Base-by-base conservation (phyloP, 164 flowering plant genomes). In the Akebia trifoliata region DNA sequence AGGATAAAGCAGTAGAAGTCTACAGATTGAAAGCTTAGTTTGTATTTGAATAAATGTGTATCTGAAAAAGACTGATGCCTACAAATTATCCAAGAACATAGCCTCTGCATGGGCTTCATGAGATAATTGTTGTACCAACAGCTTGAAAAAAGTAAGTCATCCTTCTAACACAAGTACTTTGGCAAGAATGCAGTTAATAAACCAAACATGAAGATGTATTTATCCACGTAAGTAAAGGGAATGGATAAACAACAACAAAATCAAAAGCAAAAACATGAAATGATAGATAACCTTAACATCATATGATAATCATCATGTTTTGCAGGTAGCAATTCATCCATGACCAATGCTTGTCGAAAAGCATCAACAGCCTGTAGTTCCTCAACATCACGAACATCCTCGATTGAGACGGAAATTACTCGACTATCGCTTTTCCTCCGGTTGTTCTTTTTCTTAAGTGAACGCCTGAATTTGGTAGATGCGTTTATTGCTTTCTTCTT, bases 401-500 rank as follows among this genome's bases (percentile, higher is more conserved):
- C 95, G 47, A 91, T 85, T 45, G 94, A 85, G 42, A 85, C 86
- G 30, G 95, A 85, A 67, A 83, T 77, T 22, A 73, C 86, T 38
- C 86, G 71, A 26, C 77, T 78, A 53, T 77, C 88, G 69, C 92
- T 81, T 63, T 83, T 84, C 62, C 91, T 70, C 53, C 74, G 73
- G 35, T 70, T 61, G 34, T 81, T 65, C 76, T 89, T 89, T 54
- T 84, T 87, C 83, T 76, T 87, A 15, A 90, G 81, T 65, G 93
- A 82, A 64, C 80, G 95, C 65, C 76, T 85, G 44, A 90, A 85
- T 59, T 82, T 87, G 31, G 87, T 73, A 11, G 95, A 85, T 47
- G 95, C 95, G 74, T 77, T 83, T 42, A 85, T 56, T 1, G 95
- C 97, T 69, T 90, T 90, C 82, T 85, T 85, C 68, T 82, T 87